Percentiles rank a stretch among this genome's conserved stretches.
Conservation (phyloP, 176 grass and related monocot species). For the Urochloa ruziziensis region DNA sequence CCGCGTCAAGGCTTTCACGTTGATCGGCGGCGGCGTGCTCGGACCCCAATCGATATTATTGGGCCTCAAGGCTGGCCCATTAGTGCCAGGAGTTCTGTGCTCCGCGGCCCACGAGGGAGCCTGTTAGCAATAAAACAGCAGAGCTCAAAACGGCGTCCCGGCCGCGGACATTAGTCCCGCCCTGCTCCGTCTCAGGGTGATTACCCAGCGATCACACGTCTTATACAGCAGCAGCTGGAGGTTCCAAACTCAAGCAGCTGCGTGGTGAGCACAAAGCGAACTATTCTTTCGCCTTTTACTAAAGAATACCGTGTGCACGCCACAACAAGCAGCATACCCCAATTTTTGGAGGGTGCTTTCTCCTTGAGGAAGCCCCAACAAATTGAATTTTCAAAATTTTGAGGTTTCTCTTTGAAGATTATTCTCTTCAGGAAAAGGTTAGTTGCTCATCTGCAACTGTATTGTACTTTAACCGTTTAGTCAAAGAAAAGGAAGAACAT, state of each 20-base stretch:
- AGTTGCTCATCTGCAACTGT: too few species aligned
- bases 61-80: too few species aligned
- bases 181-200: not conserved
- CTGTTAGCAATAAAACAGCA: too few species aligned
- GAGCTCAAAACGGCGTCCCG: too few species aligned
- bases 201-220: not conserved
- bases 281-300: constrained; percentile 94
- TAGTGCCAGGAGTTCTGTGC: too few species aligned
- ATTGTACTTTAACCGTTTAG: too few species aligned
- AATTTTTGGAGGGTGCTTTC: constrained; percentile 37
- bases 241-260: constrained; percentile 9
- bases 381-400: not conserved
- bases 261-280: constrained; percentile 67
- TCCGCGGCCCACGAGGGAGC: too few species aligned
- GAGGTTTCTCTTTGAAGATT: not conserved
- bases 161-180: too few species aligned
- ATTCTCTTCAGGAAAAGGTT: not conserved
- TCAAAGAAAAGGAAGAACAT: too few species aligned
- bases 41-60: too few species aligned
- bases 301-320: constrained; percentile 78
- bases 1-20: constrained; percentile 6
- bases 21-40: not conserved
- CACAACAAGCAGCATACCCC: constrained; percentile 46
- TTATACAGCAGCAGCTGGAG: not conserved
- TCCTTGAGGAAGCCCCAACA: not conserved